Evolutionary conservation across 177 flowering plant genomes (phyloP), one percentile per base, ranked within the genome.

Genomic region (Tripterygium wilfordii): DNA sequence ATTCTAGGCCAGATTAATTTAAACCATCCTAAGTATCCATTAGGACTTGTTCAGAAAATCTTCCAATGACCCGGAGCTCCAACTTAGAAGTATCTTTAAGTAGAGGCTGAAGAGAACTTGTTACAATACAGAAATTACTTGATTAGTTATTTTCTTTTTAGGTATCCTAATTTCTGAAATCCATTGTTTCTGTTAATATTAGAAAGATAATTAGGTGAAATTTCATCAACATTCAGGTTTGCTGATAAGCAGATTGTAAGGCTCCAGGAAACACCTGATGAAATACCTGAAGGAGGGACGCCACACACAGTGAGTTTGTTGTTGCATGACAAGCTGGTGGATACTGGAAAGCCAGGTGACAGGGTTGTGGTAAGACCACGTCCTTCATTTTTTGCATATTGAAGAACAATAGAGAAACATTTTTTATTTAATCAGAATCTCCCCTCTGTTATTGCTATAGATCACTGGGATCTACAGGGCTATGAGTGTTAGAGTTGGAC

Each of bases 251-350:
- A 92, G 68, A 79, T 89, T 47, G 96, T 92, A 61, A 80, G 85
- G 70, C 85, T 89, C 18, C 99, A 92, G 74, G 99, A 92, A 68
- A 92, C 99, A 19, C 99, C 99, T 44, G 97, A 92, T 75, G 95
- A 89, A 53, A 89, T 92, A 35, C 99, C 99, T 16, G 97, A 92
- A 2, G 99, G 99, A 53, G 99, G 96, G 19, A 92, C 99, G 13
- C 99, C 99, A 2, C 97, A 89, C 62, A 92, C 99, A 13, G 99
- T 86, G 14, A 92, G 97, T 72, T 78, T 92, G 77, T 67, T 92
- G 67, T 76, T 92, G 99, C 99, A 89, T 57, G 96, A 83, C 66
- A 92, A 86, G 56, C 69, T 92, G 48, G 97, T 89, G 13, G 99
- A 92, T 66, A 56, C 83, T 51, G 99, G 88, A 57, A 92, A 84